phyloP scores from a whole-genome alignment of 257 asterid genomes.

The Solanum tacnaense region DNA sequence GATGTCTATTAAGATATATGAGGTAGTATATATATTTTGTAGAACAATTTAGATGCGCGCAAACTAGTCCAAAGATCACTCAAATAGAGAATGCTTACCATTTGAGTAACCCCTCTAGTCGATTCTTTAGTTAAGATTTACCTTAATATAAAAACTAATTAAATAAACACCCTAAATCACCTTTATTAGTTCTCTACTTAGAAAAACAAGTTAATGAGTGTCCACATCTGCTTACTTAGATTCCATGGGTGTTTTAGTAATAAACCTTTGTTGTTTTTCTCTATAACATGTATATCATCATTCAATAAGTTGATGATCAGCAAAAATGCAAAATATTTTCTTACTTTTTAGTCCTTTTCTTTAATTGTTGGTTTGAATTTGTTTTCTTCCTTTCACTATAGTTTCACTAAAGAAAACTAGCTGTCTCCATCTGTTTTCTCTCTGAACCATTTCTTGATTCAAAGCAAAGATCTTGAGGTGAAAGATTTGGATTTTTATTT shows the following conservation, averaged over 20 bases:
- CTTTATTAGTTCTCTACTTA: background rate
- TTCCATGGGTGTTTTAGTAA: background rate
- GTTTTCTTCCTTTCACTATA: background rate
- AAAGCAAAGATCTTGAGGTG: background rate
- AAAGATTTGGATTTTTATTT: background rate
- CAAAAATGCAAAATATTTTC: background rate
- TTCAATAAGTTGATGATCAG: slow-evolving; percentile 3
- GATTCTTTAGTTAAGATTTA: background rate
- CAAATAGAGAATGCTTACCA: background rate
- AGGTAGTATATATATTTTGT: no score
- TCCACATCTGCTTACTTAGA: background rate
- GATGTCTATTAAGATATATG: no score
- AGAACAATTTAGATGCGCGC: background rate
- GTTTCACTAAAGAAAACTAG: background rate
- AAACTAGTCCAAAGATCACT: background rate
- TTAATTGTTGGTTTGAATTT: background rate
- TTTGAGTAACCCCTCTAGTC: background rate
- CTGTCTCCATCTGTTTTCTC: background rate
- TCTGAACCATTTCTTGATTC: background rate
- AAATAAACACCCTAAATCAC: background rate
- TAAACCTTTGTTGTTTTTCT: background rate
- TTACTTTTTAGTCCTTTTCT: background rate
- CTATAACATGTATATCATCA: slow-evolving; percentile 8
- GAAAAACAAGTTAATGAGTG: background rate
- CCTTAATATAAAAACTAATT: background rate